A percentile compares a stretch with the other conserved stretches of the same genome.
phyloP scores from a whole-genome alignment of 1,284 basidiomycete genomes.

The Porogramme epimiltina region DNA sequence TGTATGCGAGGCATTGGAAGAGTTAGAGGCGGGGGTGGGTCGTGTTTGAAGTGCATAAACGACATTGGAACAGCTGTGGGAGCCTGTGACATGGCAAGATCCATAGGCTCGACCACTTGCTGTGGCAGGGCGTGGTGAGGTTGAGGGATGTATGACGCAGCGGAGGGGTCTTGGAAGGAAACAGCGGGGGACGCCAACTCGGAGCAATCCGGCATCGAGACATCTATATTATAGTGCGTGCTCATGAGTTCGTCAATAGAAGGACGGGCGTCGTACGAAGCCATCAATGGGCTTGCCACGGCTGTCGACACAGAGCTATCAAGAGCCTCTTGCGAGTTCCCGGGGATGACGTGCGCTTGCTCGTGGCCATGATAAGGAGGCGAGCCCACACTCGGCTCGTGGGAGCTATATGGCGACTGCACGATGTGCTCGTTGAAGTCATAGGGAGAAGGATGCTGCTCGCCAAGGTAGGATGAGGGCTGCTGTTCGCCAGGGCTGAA shows the following conservation, averaged over 20 bases:
- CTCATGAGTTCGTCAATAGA: slow-evolving; percentile 19
- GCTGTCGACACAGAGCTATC: slow-evolving; percentile 14
- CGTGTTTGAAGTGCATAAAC: slow-evolving; percentile 62
- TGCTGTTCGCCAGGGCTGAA: slow-evolving; percentile 23
- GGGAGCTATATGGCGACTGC: slow-evolving; percentile 2
- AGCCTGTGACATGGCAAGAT: slow-evolving; percentile 19
- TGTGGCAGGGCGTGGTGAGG: slow-evolving; percentile 23
- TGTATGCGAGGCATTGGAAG: slow-evolving; percentile 71
- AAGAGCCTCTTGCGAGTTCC: slow-evolving; percentile 2
- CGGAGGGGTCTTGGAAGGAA: slow-evolving; percentile 21
- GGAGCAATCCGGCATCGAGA: slow-evolving; percentile 28
- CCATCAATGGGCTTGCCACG: slow-evolving; percentile 14
- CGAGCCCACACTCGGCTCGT: neutral
- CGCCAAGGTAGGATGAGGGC: slow-evolving; percentile 12
- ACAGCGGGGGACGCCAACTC: slow-evolving; percentile 17
- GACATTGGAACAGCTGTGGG: slow-evolving; percentile 38
- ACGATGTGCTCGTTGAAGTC: slow-evolving; percentile 5
- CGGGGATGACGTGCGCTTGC: neutral
- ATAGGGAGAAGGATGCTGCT: slow-evolving; percentile 2
- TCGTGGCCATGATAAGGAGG: neutral
- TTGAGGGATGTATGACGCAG: slow-evolving; percentile 6
- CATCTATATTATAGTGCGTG: slow-evolving; percentile 25
- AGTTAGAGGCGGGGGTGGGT: slow-evolving; percentile 44
- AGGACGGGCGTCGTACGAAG: slow-evolving; percentile 25
- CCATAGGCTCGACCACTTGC: slow-evolving; percentile 26